A percentile compares a stretch with the other conserved stretches of the same genome.
Conservation (phyloP, 345 rosid genomes). For the Eucalyptus regnans region DNA sequence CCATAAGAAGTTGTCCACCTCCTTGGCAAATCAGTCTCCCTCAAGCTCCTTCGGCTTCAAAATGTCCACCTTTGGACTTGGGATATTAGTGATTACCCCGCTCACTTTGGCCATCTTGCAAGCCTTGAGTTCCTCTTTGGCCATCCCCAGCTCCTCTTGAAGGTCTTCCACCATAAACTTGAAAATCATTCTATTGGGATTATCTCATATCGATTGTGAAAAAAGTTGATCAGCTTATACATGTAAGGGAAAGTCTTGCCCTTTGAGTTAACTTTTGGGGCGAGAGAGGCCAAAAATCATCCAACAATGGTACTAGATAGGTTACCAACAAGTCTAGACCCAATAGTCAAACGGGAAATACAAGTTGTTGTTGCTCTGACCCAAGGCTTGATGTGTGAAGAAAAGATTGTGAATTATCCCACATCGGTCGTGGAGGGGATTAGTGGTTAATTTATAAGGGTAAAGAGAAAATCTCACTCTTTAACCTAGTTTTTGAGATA, state of each 20-base stretch:
- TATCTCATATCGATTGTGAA: neutral
- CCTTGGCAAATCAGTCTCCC: neutral
- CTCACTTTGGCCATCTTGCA: neutral
- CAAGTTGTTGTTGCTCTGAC: neutral
- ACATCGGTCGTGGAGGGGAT: neutral
- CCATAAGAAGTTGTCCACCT: neutral
- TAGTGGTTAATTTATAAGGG: neutral
- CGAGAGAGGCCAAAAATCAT: neutral
- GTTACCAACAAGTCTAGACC: neutral
- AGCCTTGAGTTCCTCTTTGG: neutral
- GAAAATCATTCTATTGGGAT: neutral
- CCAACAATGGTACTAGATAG: neutral
- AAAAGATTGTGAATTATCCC: neutral
- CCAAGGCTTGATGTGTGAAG: neutral
- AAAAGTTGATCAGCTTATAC: neutral
- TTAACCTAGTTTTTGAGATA: neutral
- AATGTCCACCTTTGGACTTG: neutral
- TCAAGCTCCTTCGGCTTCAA: neutral
- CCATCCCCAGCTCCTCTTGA: neutral
- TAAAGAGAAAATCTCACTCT: neutral
- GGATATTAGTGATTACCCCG: neutral
- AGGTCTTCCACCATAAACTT: neutral
- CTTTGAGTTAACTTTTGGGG: neutral
- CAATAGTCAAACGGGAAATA: accelerated
- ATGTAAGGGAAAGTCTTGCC: neutral